Conservation (phyloP, 495 filamentous ascomycete genomes). For the Neurospora sp. region DNA sequence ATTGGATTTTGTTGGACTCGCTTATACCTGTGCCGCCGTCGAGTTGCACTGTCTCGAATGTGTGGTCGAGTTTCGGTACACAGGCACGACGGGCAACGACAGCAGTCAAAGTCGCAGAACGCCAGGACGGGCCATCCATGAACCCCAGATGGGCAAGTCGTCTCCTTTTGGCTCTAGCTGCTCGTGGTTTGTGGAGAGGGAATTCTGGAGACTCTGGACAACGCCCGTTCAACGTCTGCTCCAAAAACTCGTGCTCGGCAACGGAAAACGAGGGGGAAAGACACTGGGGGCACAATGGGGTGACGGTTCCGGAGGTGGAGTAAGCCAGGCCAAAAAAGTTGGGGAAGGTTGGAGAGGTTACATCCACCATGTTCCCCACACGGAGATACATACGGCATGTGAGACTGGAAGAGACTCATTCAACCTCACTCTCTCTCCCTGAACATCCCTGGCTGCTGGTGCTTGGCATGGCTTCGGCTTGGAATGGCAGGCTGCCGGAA, state of each 20-base stretch:
- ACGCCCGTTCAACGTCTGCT: neutral
- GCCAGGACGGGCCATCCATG: neutral
- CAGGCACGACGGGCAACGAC: neutral
- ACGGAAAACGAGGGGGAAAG: neutral
- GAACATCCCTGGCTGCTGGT: neutral
- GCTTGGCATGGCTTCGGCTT: neutral
- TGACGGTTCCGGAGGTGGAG: neutral
- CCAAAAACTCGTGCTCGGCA: neutral
- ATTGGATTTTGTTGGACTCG: neutral
- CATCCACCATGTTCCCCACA: neutral
- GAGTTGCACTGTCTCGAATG: neutral
- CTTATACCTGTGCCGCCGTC: neutral
- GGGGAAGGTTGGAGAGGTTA: conserved; percentile 21
- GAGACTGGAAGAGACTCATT: neutral
- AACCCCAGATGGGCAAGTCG: neutral
- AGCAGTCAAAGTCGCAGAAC: neutral
- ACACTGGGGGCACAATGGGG: neutral
- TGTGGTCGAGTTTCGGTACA: neutral
- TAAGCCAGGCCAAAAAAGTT: conserved; percentile 6
- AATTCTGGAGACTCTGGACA: neutral
- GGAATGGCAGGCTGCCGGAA: neutral
- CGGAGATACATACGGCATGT: neutral
- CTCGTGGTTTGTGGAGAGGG: neutral
- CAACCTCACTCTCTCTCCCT: neutral
- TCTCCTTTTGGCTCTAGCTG: neutral